Conservation (phyloP, 2,329 filamentous ascomycete species). For the Penicillium sp. region DNA sequence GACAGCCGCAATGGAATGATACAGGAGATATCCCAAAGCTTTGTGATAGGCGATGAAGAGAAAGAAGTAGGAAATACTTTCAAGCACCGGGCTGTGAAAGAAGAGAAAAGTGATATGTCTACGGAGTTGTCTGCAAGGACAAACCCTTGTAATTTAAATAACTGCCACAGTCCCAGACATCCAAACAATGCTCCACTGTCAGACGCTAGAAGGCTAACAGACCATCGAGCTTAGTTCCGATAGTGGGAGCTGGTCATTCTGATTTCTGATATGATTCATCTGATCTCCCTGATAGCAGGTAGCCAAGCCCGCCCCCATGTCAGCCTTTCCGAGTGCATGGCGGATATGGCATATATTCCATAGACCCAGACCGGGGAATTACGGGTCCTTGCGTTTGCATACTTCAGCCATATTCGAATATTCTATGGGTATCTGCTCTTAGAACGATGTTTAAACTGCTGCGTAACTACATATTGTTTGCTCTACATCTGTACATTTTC, state of each 20-base stretch:
- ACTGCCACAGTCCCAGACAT: slow-evolving; percentile 8
- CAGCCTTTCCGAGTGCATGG: slow-evolving; percentile 12
- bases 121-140: slow-evolving; percentile 24
- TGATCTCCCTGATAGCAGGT: slow-evolving; percentile 15
- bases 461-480: neutral
- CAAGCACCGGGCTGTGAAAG: neutral
- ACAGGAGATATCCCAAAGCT: neutral
- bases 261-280: slow-evolving; percentile 25
- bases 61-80: neutral
- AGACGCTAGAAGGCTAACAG: slow-evolving; percentile 17
- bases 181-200: slow-evolving; percentile 21
- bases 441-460: neutral
- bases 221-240: slow-evolving; percentile 22
- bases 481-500: neutral
- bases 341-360: slow-evolving; percentile 8
- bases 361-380: slow-evolving; percentile 17
- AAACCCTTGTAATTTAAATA: slow-evolving; percentile 25
- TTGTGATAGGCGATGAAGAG: neutral
- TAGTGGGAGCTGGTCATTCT: slow-evolving; percentile 26
- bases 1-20: neutral
- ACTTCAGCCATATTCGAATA: neutral
- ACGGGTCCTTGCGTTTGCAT: slow-evolving; percentile 14
- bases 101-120: slow-evolving; percentile 21
- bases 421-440: neutral
- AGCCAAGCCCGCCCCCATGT: slow-evolving; percentile 18